Base-by-base conservation (phyloP, 257 asterid species). In the Henckelia pumila region DNA sequence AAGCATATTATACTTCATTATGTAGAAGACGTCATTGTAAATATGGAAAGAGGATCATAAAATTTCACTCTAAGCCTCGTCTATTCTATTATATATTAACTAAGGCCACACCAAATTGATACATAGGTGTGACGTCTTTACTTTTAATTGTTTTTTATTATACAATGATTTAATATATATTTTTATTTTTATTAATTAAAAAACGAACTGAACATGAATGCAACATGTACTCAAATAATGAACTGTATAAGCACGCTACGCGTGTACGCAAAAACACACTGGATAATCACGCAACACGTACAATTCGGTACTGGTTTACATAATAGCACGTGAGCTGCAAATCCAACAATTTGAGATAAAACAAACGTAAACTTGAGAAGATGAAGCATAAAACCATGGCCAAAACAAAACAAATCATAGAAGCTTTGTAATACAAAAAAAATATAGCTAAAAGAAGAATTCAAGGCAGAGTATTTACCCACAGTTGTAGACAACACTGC, bases 401-500 rank as follows among this genome's bases (percentile, higher is more conserved):
- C 33, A 59, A 66, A 59, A 28, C 69, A 66, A 3, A 63, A 44
- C 21, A 17, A 47, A 69, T 57, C 59, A 19, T 40, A 28, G 53
- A 69, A 59, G 69, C 60, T 14, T 62, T 63, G 44, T 32, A 20
- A 28, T 44, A 68, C 56, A 66, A 1, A 68, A 33, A 33, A 1
- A 21, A 58, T 7, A 75, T 28, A 26, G 52, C 59, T 67, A 21
- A 47, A 53, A 69, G 65, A 29, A 67, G 66, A 35, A 67, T 26
- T 52, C 63, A 61, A 63, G 49, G 59, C 68, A 67, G 58, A 59
- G 33, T 40, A 69, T 87, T 80, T 79, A 87, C 95, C 95, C 86
- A 59, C 85, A 76, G 80, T 65, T 80, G 78, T 80, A 84, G 76
- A 87, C 84, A 69, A 87, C 91, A 64, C 78, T 84, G 77, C 61